Percentiles rank a stretch among this genome's conserved stretches.
Evolutionary conservation across 192 early-diverging fungal species (phyloP).

Genomic region (Chytriomyces hyalinus): DNA sequence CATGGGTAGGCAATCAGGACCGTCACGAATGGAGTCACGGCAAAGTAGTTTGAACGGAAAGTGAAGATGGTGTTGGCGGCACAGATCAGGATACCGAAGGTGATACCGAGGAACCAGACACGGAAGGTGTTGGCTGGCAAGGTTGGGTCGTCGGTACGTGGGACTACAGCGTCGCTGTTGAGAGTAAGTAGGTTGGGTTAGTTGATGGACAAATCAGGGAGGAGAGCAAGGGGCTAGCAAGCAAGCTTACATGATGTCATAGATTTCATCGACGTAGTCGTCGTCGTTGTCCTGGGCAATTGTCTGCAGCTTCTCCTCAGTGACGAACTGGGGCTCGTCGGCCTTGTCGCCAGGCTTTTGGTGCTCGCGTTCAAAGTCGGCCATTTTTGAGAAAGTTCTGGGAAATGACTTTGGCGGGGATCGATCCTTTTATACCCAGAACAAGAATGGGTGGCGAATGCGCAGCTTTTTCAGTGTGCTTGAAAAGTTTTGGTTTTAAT

Average conservation of each 20-base stretch:
- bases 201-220: neutral
- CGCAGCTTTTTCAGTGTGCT: too few relatives aligned
- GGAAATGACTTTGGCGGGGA: too few relatives aligned
- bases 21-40: conserved; percentile 71
- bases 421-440: too few relatives aligned
- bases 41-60: conserved; percentile 82
- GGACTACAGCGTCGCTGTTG: conserved; percentile 31
- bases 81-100: conserved; percentile 41
- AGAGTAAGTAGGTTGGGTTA: neutral
- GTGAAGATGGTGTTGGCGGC: conserved; percentile 64
- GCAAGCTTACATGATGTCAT: neutral
- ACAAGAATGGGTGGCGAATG: too few relatives aligned
- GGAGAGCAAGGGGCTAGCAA: neutral
- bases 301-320: too few relatives aligned
- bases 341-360: too few relatives aligned
- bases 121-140: conserved; percentile 57
- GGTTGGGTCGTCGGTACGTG: conserved; percentile 51
- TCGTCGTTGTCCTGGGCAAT: neutral
- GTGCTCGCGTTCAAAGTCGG: too few relatives aligned
- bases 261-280: neutral
- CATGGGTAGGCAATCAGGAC: conserved; percentile 75
- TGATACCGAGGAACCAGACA: conserved; percentile 54
- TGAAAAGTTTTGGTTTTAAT: too few relatives aligned
- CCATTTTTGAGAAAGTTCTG: too few relatives aligned
- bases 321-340: too few relatives aligned